Evolutionary conservation across 305 asterid genomes (phyloP).

Genomic region (Fraxinus dipetala): DNA sequence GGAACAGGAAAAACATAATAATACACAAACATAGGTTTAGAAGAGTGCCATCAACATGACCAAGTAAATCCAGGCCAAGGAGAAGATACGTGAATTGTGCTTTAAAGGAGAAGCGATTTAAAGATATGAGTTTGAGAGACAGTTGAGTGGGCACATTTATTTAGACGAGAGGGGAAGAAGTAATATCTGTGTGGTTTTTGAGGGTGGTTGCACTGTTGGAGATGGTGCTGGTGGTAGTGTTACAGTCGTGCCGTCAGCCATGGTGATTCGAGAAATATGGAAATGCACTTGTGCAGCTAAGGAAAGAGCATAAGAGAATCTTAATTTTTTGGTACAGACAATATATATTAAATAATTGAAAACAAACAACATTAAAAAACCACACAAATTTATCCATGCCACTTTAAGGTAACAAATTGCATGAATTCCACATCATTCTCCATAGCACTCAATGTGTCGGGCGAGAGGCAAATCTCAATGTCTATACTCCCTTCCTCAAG

Average conservation of each 20-base stretch:
- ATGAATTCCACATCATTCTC: conserved; percentile 40
- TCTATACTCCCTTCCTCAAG: conserved; percentile 41
- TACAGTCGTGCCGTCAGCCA: not conserved
- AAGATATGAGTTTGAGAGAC: not conserved
- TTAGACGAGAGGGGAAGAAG: not conserved
- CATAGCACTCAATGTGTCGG: conserved; percentile 29
- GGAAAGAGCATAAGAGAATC: not conserved
- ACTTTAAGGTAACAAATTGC: conserved; percentile 18
- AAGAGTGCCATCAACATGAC: not conserved
- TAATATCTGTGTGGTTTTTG: not conserved
- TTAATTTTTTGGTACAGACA: no score
- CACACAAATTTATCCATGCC: not conserved
- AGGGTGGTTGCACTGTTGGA: not conserved
- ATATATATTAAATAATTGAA: not conserved
- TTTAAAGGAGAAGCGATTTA: not conserved
- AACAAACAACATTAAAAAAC: not conserved
- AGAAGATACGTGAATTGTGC: not conserved
- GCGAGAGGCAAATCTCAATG: conserved; percentile 33
- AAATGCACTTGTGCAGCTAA: not conserved
- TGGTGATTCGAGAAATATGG: not conserved
- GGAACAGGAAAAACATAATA: not conserved
- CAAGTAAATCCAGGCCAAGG: not conserved
- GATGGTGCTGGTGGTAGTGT: not conserved
- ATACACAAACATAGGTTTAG: not conserved
- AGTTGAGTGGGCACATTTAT: not conserved